Conservation (phyloP, 2,329 filamentous ascomycete species). For the Xylaria sp. region DNA sequence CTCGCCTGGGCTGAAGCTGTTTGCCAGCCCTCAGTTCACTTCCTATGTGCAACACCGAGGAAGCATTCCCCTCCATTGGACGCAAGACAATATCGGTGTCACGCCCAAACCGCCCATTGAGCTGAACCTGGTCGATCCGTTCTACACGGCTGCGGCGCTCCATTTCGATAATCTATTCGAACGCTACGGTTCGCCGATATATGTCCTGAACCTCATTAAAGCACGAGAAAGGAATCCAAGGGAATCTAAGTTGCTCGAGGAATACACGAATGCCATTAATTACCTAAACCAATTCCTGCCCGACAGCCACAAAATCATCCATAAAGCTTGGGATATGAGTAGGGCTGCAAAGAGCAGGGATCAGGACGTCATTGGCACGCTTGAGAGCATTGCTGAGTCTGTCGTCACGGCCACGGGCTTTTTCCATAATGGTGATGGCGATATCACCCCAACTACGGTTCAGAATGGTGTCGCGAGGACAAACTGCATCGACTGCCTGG, state of each 20-base stretch:
- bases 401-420: constrained; percentile 87
- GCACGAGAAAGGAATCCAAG: constrained; percentile 83
- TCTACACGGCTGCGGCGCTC: constrained; percentile 87
- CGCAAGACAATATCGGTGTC: constrained; percentile 92
- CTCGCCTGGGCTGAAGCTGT: constrained; percentile 81
- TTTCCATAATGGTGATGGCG: constrained; percentile 86
- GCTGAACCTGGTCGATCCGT: constrained; percentile 92
- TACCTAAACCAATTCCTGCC: constrained; percentile 97
- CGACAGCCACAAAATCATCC: constrained; percentile 79
- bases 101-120: constrained; percentile 96
- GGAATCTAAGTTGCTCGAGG: constrained; percentile 86
- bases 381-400: constrained; percentile 87
- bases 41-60: constrained; percentile 97
- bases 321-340: constrained; percentile 98
- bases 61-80: constrained; percentile 97
- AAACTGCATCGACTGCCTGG: constrained; percentile 97
- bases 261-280: constrained; percentile 83
- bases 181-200: constrained; percentile 89
- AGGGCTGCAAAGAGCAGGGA: constrained; percentile 88
- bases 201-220: constrained; percentile 90
- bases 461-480: constrained; percentile 94
- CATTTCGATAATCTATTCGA: constrained; percentile 96
- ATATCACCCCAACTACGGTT: constrained; percentile 65
- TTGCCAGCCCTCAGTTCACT: constrained; percentile 87
- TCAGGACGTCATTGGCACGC: constrained; percentile 89